phyloP scores from a whole-genome alignment of 176 grass and related monocot species.

The Bothriochloa decipiens region DNA sequence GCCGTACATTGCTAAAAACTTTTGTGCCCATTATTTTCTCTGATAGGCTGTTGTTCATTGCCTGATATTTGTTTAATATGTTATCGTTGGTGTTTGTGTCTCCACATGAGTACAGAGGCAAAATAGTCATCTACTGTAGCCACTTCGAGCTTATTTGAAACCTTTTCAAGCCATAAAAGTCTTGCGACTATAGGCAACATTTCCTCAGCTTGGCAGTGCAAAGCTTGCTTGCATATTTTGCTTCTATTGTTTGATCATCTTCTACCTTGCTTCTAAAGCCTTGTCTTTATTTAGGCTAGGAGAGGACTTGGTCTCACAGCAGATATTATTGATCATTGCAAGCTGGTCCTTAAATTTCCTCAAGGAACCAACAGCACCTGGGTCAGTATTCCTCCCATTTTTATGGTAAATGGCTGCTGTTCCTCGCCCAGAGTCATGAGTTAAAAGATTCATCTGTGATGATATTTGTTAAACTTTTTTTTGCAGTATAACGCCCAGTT shows the following conservation, averaged over 20 bases:
- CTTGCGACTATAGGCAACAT: background rate
- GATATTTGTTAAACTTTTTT: conserved; percentile 17
- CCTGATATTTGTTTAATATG: background rate
- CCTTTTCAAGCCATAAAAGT: background rate
- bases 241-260: background rate
- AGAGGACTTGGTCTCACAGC: conserved; percentile 88
- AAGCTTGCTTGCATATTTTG: background rate
- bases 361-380: conserved; percentile 89
- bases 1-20: background rate
- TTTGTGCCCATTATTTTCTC: background rate
- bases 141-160: background rate
- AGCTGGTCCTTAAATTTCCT: conserved; percentile 82
- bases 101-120: background rate
- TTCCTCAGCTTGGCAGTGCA: background rate
- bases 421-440: background rate
- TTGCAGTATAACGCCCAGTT: conserved; percentile 90
- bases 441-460: conserved; percentile 5
- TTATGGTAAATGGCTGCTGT: conserved; percentile 38
- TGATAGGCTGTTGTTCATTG: background rate
- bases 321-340: conserved; percentile 81
- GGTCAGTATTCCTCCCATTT: conserved; percentile 51
- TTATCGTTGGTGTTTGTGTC: background rate
- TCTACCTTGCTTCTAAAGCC: conserved; percentile 35
- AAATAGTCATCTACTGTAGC: background rate
- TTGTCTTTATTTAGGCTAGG: conserved; percentile 63